Conservation (phyloP, 1,284 basidiomycete species). For the Rhodotorula sp. region DNA sequence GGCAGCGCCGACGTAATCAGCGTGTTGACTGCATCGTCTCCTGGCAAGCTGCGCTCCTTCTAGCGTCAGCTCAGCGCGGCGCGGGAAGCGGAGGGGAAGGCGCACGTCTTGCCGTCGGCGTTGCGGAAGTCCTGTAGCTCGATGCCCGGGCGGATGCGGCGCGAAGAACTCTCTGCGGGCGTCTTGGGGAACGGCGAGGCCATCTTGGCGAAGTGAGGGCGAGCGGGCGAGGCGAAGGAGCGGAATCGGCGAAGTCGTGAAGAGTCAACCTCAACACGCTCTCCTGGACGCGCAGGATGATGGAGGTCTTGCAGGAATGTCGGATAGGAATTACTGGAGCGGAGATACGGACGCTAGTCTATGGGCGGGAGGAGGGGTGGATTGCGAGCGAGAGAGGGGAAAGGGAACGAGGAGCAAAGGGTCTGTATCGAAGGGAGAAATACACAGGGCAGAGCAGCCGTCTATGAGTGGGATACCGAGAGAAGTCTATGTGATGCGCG, state of each 20-base stretch:
- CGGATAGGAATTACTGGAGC: no score
- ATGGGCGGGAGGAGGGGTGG: not conserved
- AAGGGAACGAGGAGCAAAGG: not conserved
- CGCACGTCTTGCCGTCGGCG: slow-evolving; percentile 37
- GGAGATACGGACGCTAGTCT: not conserved
- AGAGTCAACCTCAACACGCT: not conserved
- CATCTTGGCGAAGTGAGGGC: slow-evolving; percentile 13
- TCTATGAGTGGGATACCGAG: not conserved
- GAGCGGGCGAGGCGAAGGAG: not conserved
- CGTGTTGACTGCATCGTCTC: slow-evolving; percentile 79
- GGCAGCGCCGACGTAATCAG: slow-evolving; percentile 95
- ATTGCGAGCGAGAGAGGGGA: not conserved
- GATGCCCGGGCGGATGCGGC: slow-evolving; percentile 36
- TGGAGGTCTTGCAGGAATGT: no score
- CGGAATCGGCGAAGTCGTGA: not conserved
- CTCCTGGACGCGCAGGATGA: not conserved
- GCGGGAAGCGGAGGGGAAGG: not conserved
- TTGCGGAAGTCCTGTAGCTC: slow-evolving; percentile 34
- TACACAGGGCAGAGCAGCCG: not conserved
- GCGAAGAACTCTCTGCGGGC: slow-evolving; percentile 4
- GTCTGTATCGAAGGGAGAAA: not conserved
- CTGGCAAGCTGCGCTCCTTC: slow-evolving; percentile 66
- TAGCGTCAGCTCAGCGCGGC: not conserved
- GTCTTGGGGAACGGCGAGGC: slow-evolving; percentile 38
- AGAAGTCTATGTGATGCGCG: not conserved